These are phyloP conservation scores for Saturnispora quitensis DNA, from an alignment of 805 yeast species.

Conservation along the genomic window DNA sequence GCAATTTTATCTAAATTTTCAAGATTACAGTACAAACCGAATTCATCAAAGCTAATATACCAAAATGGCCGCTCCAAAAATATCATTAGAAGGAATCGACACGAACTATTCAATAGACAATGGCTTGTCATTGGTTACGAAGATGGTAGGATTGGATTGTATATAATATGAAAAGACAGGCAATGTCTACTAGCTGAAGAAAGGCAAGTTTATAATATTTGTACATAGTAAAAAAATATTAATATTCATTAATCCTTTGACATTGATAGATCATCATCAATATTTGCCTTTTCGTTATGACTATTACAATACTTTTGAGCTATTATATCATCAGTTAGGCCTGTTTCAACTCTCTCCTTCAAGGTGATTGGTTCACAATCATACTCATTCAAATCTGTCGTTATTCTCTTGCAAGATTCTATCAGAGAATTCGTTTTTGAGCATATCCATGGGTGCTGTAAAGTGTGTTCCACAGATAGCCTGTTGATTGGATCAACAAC, in stretches of 20 bases:
- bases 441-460: conserved; percentile 38
- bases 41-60: conserved; percentile 8
- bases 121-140: conserved; percentile 27
- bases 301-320: conserved; percentile 10
- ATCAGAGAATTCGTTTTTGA: not conserved
- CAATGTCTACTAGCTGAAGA: not conserved
- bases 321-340: conserved; percentile 19
- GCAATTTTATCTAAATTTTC: conserved; percentile 12
- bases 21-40: conserved; percentile 16
- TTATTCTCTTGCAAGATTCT: not conserved
- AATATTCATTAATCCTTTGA: not conserved
- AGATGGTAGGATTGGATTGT: conserved; percentile 26
- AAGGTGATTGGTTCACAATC: conserved; percentile 21
- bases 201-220: not conserved
- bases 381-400: conserved; percentile 15
- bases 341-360: conserved; percentile 19
- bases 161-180: conserved; percentile 7
- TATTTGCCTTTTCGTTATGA: not conserved
- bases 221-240: not conserved
- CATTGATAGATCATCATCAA: conserved; percentile 6
- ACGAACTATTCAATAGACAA: conserved; percentile 15
- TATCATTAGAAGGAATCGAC: conserved; percentile 24
- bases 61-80: conserved; percentile 28
- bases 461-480: conserved; percentile 31
- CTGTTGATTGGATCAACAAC: conserved; percentile 44